Evolutionary conservation across 2,329 filamentous ascomycete genomes (phyloP), one percentile per base, ranked within the genome.

Genomic region (Paecilomyces sp.): DNA sequence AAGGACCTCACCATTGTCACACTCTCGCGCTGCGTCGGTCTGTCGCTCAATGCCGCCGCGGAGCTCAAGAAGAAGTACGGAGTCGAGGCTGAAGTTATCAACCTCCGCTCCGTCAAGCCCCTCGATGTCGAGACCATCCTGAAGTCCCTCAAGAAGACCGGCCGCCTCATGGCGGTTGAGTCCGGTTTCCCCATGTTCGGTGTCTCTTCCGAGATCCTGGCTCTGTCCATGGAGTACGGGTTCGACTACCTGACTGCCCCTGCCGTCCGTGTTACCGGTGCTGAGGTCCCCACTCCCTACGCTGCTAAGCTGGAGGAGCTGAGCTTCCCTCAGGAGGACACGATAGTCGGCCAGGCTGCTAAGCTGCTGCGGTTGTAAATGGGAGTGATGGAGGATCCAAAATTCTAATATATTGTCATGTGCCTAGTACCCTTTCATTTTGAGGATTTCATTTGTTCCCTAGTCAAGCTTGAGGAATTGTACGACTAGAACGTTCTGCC

Each of bases 71-170:
- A 91, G 82, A 95, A 96, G 76, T 97, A 97, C 78, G 94, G 94
- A 63, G 87, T 97, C 61, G 93, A 97, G 69, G 89, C 86, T 58
- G 94, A 99, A 81, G 94, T 99, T 65, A 89, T 99, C 84, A 99
- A 99, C 84, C 87, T 99, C 73, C 92, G 94, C 71, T 97, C 92
- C 67, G 82, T 99, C 80, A 99, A 97, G 85, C 94, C 94, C 52
- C 85, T 99, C 66, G 94, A 99, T 72, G 84, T 99, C 61, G 92
- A 97, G 79, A 85, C 91, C 66, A 97, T 99, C 71, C 83, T 97
- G 78, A 92, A 95, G 77, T 97, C 92, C 12, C 88, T 99, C 75
- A 97, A 99, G 90, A 99, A 99, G 88, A 99, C 94, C 18, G 89
- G 90, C 76, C 90, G 89, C 72, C 86, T 99, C 64, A 84, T 99